These are phyloP conservation scores for Fusarium sp. DNA, from an alignment of 2,329 filamentous ascomycete species.

Conservation along the genomic window DNA sequence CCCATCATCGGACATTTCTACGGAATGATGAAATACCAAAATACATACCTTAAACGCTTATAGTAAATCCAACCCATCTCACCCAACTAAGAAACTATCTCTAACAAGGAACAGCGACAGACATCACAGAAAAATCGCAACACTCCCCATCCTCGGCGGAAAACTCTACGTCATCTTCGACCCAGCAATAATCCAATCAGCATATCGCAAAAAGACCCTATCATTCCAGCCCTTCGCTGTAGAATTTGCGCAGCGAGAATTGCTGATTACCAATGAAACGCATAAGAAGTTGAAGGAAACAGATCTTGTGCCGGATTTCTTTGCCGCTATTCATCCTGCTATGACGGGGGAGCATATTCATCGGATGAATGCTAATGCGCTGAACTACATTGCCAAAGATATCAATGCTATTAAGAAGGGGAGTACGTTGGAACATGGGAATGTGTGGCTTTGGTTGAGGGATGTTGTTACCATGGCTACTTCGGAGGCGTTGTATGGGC, in stretches of 20 bases:
- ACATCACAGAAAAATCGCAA: constrained; percentile 53
- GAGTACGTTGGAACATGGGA: constrained; percentile 8
- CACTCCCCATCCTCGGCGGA: constrained; percentile 57
- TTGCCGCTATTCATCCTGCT: constrained; percentile 51
- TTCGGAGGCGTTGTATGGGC: constrained; percentile 23
- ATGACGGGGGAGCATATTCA: constrained; percentile 50
- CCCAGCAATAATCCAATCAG: constrained; percentile 55
- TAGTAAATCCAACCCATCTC: constrained; percentile 23
- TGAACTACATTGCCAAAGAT: constrained; percentile 49
- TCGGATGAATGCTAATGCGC: constrained; percentile 52
- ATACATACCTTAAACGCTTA: constrained; percentile 26
- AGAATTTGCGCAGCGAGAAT: constrained; percentile 52
- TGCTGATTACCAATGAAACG: constrained; percentile 51
- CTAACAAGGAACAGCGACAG: constrained; percentile 20
- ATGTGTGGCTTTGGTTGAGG: constrained; percentile 53
- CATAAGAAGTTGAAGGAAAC: constrained; percentile 33
- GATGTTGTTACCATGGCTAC: constrained; percentile 41
- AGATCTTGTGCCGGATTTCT: constrained; percentile 51
- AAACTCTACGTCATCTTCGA: constrained; percentile 60
- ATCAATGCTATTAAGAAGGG: constrained; percentile 44
- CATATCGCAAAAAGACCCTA: constrained; percentile 57
- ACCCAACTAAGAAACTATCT: accelerated
- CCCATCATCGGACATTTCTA: constrained; percentile 56
- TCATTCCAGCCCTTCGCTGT: constrained; percentile 58
- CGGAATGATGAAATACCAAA: constrained; percentile 47